A percentile compares a stretch with the other conserved stretches of the same genome.
phyloP scores from a whole-genome alignment of 345 rosid genomes.

The Linum lewisii region DNA sequence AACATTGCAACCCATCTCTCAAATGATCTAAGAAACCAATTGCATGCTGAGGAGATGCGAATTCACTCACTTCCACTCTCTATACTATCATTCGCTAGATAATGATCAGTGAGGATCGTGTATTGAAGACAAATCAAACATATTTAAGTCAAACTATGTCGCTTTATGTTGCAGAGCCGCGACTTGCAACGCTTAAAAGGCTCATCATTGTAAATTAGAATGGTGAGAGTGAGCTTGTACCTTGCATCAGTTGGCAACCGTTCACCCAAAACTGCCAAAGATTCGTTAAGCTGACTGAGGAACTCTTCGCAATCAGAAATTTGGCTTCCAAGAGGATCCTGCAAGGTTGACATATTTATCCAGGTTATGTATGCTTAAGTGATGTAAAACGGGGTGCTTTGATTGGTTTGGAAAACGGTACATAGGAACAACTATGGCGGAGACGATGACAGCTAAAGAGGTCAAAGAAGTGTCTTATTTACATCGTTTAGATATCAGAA shows the following conservation, averaged over 20 bases:
- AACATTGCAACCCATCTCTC: neutral
- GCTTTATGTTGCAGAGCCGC: too few species aligned
- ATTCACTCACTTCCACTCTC: neutral
- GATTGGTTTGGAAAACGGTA: too few species aligned
- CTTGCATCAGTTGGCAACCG: conserved; percentile 66
- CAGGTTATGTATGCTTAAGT: neutral
- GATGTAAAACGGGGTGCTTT: too few species aligned
- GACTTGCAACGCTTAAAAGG: neutral
- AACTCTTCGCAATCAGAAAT: conserved; percentile 54
- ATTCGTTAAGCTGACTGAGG: conserved; percentile 48
- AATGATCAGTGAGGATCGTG: neutral
- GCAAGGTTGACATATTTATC: conserved; percentile 14
- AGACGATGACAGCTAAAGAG: too few species aligned
- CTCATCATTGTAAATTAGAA: neutral
- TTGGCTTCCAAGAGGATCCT: conserved; percentile 67
- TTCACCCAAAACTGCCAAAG: conserved; percentile 57
- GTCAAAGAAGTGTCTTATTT: too few species aligned
- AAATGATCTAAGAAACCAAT: neutral
- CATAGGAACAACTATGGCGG: too few species aligned
- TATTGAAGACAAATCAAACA: neutral
- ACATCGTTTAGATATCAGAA: too few species aligned
- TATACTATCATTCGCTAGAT: neutral
- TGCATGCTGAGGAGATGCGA: neutral
- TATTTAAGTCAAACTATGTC: neutral
- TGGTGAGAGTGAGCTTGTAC: conserved; percentile 25